Base-by-base conservation (phyloP, 2,329 filamentous ascomycete genomes). In the Botrytis cinerea region DNA sequence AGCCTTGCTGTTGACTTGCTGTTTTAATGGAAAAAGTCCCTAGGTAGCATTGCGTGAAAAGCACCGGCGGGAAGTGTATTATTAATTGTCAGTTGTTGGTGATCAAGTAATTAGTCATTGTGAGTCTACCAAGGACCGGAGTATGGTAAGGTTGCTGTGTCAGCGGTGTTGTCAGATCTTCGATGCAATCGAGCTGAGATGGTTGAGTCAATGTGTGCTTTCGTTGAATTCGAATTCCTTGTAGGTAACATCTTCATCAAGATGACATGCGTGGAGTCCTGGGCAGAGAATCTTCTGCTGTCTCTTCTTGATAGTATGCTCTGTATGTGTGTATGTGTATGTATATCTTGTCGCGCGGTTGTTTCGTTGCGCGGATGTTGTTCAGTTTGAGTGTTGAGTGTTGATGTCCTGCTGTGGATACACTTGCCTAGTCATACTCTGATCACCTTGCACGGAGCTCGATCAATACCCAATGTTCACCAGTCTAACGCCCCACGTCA, bases 331-430 rank as follows among this genome's bases (percentile, higher is more conserved):
- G 8, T 32, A 18, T 22, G 4, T 46, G 10, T 16, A 64, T 32
- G 14, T 16, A 48, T 16, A 7, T 66, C 22, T 66, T 60, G 54
- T 70, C 67, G 67, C 67, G 67, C 67, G 51, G 51, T 38, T 70
- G 51, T 70, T 59, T 25, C 18, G 28, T 59, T 59, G 38, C 22
- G 51, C 67, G 51, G 38, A 40, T 70, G 46, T 45, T 59, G 67
- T 64, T 46, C 40, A 28, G 22, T 18, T 22, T 28, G 18, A 22
- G 40, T 35, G 38, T 32, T 28, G 18, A 22, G 40, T 46, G 25
- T 45, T 46, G 22, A 43, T n/a, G 5, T n/a, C 40, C 38, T 62
- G 10, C 43, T 48, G 48, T 51, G 48, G 48, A 54, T 54, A n/a
- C 48, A 51, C 10, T 16, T 51, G 14, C 38, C 38, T 38, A 38